Evolutionary conservation across 2,329 filamentous ascomycete genomes (phyloP).

Genomic region (Penicillium sp.): DNA sequence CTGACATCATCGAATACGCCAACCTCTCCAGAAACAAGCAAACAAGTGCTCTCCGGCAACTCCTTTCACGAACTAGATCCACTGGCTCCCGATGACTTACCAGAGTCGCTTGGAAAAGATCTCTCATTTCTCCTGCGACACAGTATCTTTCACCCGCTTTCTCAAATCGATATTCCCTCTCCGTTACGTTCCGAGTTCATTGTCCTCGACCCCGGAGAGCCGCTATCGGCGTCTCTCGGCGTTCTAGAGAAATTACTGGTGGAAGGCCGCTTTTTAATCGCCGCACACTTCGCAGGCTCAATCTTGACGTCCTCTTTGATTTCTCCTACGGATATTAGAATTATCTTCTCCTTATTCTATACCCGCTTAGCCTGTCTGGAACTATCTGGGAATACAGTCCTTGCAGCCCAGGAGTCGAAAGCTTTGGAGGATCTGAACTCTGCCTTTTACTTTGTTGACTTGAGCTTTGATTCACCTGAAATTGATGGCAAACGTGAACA

Average conservation of each 20-base stretch:
- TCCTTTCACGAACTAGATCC: constrained; percentile 38
- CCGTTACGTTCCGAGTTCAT: constrained; percentile 69
- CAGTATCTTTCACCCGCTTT: constrained; percentile 79
- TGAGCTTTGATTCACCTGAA: constrained; percentile 21
- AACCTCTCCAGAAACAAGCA: constrained; percentile 15
- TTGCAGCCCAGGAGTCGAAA: constrained; percentile 65
- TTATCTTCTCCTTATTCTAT: constrained; percentile 76
- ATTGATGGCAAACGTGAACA: constrained; percentile 57
- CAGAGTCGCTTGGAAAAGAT: constrained; percentile 59
- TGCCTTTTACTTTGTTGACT: constrained; percentile 50
- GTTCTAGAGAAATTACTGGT: constrained; percentile 64
- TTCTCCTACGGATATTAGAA: constrained; percentile 53
- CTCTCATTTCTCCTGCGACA: constrained; percentile 77
- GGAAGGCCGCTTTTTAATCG: constrained; percentile 74
- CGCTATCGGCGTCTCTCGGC: constrained; percentile 41
- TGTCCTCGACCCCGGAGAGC: constrained; percentile 61
- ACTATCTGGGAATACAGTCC: constrained; percentile 68
- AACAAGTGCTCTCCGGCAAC: constrained; percentile 20
- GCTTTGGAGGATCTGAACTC: constrained; percentile 62
- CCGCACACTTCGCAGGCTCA: constrained; percentile 55
- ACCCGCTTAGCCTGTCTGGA: constrained; percentile 78
- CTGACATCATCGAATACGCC: constrained; percentile 21
- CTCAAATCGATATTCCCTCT: constrained; percentile 57
- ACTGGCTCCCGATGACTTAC: constrained; percentile 31
- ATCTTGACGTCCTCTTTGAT: constrained; percentile 44